Evolutionary conservation across 495 filamentous ascomycete genomes (phyloP), one percentile per base, ranked within the genome.

Genomic region (Cairneyella variabilis): DNA sequence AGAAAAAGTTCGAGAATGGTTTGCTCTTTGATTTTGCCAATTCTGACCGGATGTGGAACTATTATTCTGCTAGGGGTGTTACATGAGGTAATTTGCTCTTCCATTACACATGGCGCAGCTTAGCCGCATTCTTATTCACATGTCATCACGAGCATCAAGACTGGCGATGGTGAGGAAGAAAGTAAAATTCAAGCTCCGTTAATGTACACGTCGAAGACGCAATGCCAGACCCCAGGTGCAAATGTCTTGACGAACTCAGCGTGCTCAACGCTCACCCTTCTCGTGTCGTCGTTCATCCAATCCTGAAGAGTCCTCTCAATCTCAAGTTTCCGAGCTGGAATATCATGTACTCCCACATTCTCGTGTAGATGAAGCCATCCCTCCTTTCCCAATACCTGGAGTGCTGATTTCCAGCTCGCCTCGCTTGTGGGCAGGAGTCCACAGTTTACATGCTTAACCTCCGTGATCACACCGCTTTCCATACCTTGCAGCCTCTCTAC

Each of bases 171-270:
- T n/a, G n/a, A n/a, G n/a, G n/a, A n/a, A n/a, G n/a, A n/a, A n/a
- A n/a, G n/a, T n/a, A n/a, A n/a, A n/a, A n/a, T n/a, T n/a, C n/a
- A n/a, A n/a, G n/a, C n/a, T n/a, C n/a, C n/a, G n/a, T n/a, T n/a
- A 27, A 61, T 41, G 37, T 51, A 47, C 8, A 96, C 73, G 70
- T 96, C 91, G 66, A 90, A 86, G 8, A 96, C 91, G 54, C 82
- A 87, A 73, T 96, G 90, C 81, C 88, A 83, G 0, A 96, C 85
- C 2, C 85, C 90, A n/a, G 91, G 91, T 49, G 89, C 91, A 75
- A 88, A 95, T 17, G 88, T 90, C 77, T 96, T 96, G 49, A 96
- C 90, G 53, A 73, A 70, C 68, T 92, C 85, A 16, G 90, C 78
- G 70, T 93, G 85, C 53, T 82, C 77, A 56, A 87, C 81, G 30